phyloP scores from a whole-genome alignment of 768 basidiomycete genomes.

The Leccinum arenicola region DNA sequence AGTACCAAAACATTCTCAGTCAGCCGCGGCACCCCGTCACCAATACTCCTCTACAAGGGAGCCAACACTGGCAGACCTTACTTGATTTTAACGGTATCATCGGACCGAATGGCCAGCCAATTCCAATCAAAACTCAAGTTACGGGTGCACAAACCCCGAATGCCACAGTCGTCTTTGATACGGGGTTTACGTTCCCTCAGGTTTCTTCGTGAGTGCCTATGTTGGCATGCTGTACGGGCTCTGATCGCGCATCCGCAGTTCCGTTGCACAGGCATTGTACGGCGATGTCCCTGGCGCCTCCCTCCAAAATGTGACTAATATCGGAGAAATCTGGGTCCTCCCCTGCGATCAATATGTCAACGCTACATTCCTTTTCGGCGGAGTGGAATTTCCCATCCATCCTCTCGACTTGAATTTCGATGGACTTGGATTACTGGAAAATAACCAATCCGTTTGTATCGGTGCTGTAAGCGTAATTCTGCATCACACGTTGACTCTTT shows the following conservation, averaged over 20 bases:
- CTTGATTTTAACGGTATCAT: constrained; percentile 62
- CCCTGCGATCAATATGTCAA: constrained; percentile 66
- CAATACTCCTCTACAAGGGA: constrained; percentile 31
- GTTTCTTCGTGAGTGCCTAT: constrained; percentile 43
- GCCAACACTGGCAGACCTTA: constrained; percentile 66
- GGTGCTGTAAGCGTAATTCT: constrained; percentile 40
- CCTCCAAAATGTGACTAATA: constrained; percentile 35
- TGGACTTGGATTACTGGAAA: constrained; percentile 11
- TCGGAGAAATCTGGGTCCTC: constrained; percentile 55
- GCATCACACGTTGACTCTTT: not conserved
- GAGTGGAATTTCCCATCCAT: constrained; percentile 57
- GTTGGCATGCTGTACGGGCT: constrained; percentile 9
- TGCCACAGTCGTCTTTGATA: constrained; percentile 62
- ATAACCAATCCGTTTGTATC: constrained; percentile 32
- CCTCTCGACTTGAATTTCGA: constrained; percentile 55
- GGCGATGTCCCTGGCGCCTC: constrained; percentile 51
- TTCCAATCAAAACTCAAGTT: constrained; percentile 47
- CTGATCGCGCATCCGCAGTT: constrained; percentile 30
- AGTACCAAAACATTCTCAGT: constrained; percentile 46
- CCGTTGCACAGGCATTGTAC: constrained; percentile 62
- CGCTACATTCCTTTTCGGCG: constrained; percentile 60
- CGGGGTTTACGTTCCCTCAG: constrained; percentile 68
- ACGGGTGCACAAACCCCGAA: constrained; percentile 41
- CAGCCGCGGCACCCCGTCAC: constrained; percentile 53
- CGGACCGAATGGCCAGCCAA: constrained; percentile 54